A percentile compares a stretch with the other conserved stretches of the same genome.
phyloP scores from a whole-genome alignment of 2,329 filamentous ascomycete genomes.

The Penicillium janthinellum region DNA sequence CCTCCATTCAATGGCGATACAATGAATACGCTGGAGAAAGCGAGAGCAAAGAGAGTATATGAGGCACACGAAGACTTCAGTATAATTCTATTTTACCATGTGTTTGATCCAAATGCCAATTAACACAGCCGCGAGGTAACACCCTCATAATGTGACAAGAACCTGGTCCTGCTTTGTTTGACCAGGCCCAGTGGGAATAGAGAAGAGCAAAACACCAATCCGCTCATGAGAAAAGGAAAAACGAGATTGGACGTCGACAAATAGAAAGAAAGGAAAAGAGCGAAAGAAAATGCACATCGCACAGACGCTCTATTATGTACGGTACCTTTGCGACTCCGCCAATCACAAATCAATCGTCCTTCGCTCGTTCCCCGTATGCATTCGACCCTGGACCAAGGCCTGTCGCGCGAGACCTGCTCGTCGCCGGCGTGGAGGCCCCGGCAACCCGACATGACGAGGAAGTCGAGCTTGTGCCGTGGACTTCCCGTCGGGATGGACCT shows the following conservation, averaged over 20 bases:
- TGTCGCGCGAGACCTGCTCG: slow-evolving; percentile 41
- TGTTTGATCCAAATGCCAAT: neutral
- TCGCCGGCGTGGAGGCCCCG: slow-evolving; percentile 29
- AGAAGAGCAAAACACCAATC: slow-evolving; percentile 18
- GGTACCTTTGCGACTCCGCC: slow-evolving; percentile 19
- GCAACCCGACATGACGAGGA: slow-evolving; percentile 28
- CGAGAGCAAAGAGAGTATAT: neutral
- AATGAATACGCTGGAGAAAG: too few species aligned
- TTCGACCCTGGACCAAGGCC: slow-evolving; percentile 18
- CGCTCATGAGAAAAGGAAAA: slow-evolving; percentile 16
- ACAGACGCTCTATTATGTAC: slow-evolving; percentile 28
- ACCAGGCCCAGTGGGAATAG: slow-evolving; percentile 2
- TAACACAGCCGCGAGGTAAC: neutral
- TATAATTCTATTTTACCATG: neutral
- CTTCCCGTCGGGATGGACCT: slow-evolving; percentile 20
- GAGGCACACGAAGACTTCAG: neutral
- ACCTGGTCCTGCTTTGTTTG: neutral
- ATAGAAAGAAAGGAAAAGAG: neutral
- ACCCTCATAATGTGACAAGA: neutral
- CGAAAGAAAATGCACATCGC: slow-evolving; percentile 18
- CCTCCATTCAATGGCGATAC: too few species aligned
- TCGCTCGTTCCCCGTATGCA: slow-evolving; percentile 25
- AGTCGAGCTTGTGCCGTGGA: slow-evolving; percentile 23
- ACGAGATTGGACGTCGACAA: slow-evolving; percentile 2
- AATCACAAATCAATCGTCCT: slow-evolving; percentile 34